Conservation (phyloP, 2,329 filamentous ascomycete species). For the Claviceps digitariae region DNA sequence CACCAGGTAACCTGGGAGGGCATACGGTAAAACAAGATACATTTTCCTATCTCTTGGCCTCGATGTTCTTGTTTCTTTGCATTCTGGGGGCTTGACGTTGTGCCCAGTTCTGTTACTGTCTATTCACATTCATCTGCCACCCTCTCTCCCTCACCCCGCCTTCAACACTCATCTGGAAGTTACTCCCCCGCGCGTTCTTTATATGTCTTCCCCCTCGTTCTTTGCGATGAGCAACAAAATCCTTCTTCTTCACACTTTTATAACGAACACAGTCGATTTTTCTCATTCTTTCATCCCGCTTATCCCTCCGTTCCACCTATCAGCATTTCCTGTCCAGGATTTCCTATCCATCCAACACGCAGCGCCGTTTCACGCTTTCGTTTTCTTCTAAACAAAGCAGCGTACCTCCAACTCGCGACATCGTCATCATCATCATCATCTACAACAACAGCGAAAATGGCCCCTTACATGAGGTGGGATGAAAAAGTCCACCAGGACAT, state of each 20-base stretch:
- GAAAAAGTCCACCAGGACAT: conserved; percentile 29
- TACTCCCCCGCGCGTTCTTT: background rate
- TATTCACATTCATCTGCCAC: background rate
- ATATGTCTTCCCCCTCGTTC: background rate
- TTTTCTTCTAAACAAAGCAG: background rate
- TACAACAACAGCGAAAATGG: conserved; percentile 10
- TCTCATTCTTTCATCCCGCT: background rate
- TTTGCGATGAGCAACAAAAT: background rate
- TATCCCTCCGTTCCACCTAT: background rate
- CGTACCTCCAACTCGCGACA: background rate
- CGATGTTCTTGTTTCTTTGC: too few relatives aligned
- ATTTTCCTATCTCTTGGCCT: background rate
- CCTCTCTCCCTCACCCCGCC: background rate
- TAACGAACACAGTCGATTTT: too few relatives aligned
- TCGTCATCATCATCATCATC: background rate
- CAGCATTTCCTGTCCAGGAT: background rate
- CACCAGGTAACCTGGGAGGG: conserved; percentile 29
- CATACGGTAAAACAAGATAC: conserved; percentile 23
- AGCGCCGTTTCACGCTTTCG: background rate
- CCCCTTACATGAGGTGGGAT: conserved; percentile 25
- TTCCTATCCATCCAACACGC: background rate
- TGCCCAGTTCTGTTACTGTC: background rate
- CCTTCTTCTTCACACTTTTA: background rate
- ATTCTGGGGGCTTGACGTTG: too few relatives aligned
- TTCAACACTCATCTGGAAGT: background rate